Conservation (phyloP, 169 alveolate genomes). For the Perkinsus chesapeaki region DNA sequence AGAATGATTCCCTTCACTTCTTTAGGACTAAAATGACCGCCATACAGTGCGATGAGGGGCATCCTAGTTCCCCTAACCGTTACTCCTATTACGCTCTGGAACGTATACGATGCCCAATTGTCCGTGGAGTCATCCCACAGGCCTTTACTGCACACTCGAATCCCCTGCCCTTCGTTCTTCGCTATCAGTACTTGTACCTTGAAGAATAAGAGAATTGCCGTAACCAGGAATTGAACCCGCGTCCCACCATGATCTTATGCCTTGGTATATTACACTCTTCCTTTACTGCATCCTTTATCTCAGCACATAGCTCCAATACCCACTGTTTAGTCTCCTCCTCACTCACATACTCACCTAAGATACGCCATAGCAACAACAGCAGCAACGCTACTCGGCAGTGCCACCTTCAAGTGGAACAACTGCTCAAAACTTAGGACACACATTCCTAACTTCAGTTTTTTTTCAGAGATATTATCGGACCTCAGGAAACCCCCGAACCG, state of each 20-base stretch:
- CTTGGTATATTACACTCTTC: background rate
- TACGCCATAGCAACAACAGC: background rate
- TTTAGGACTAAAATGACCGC: too few species aligned
- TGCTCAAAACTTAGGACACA: too few species aligned
- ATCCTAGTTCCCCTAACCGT: too few species aligned
- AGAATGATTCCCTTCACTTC: too few species aligned
- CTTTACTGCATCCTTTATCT: background rate
- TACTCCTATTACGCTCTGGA: background rate
- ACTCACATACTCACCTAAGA: background rate
- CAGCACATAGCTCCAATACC: background rate
- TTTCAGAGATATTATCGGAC: too few species aligned
- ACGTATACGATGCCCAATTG: background rate
- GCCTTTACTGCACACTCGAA: background rate
- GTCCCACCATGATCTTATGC: background rate
- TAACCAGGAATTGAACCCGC: background rate
- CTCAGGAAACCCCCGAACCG: too few species aligned
- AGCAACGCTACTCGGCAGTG: too few species aligned
- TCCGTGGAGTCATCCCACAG: background rate
- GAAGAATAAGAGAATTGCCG: background rate
- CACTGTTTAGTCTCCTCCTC: background rate
- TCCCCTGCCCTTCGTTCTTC: background rate
- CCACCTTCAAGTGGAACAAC: too few species aligned
- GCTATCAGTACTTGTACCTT: background rate
- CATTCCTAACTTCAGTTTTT: too few species aligned
- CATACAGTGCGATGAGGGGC: too few species aligned